Conservation (phyloP, 1,284 basidiomycete species). For the Rhizoctonia solani region DNA sequence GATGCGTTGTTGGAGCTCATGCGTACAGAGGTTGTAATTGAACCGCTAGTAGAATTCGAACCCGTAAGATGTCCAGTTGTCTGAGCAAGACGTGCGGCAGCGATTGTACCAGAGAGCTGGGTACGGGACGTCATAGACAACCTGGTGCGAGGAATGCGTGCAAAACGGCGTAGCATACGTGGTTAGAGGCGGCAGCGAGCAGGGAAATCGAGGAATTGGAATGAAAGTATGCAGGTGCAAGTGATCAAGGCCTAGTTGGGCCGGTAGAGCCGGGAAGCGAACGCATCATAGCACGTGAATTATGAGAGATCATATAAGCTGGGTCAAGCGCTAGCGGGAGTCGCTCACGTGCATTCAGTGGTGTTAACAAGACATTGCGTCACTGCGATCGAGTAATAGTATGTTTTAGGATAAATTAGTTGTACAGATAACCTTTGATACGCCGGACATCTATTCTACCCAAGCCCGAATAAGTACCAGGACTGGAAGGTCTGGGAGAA, state of each 20-base stretch:
- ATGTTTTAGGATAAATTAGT: neutral
- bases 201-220: neutral
- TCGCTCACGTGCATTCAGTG: neutral
- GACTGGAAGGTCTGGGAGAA: too few species aligned
- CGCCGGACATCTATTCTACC: neutral
- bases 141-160: conserved; percentile 10
- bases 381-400: too few species aligned
- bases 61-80: conserved; percentile 21
- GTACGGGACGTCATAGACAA: conserved; percentile 26
- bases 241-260: neutral
- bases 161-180: conserved; percentile 22
- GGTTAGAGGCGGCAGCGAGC: neutral
- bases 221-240: neutral
- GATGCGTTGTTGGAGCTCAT: neutral
- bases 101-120: conserved; percentile 1
- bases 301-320: neutral
- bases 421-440: neutral
- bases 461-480: too few species aligned
- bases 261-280: conserved; percentile 15
- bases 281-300: conserved; percentile 16
- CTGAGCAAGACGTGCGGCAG: conserved; percentile 28
- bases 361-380: too few species aligned
- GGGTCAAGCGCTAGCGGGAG: neutral
- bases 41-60: neutral
- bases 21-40: neutral